Conservation (phyloP, 768 basidiomycete species). For the Suillus ampliporus region DNA sequence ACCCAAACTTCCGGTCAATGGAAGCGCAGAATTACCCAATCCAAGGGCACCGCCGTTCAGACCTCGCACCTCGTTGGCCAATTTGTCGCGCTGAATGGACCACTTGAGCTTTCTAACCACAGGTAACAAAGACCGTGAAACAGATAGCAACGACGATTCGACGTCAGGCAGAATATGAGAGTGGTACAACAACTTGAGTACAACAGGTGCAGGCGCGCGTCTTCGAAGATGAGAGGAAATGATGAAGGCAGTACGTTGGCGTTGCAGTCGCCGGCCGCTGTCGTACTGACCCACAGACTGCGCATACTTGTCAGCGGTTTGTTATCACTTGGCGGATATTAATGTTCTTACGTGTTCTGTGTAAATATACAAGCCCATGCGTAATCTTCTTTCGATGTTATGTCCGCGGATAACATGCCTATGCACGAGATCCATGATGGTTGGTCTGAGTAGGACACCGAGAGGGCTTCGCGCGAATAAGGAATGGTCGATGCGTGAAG, state of each 20-base stretch:
- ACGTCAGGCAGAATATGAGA: constrained; percentile 66
- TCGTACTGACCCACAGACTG: constrained; percentile 76
- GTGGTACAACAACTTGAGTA: constrained; percentile 52
- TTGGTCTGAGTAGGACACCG: constrained; percentile 65
- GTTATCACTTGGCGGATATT: constrained; percentile 8
- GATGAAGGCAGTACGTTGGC: constrained; percentile 55
- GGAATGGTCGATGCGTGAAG: constrained; percentile 69
- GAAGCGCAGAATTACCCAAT: constrained; percentile 19
- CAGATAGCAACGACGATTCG: constrained; percentile 58
- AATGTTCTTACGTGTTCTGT: constrained; percentile 57
- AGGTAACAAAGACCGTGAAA: constrained; percentile 68
- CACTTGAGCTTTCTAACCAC: constrained; percentile 72
- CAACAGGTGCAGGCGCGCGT: constrained; percentile 44
- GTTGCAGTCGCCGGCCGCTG: constrained; percentile 56
- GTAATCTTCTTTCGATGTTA: constrained; percentile 68
- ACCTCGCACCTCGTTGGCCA: constrained; percentile 62
- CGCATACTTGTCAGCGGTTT: not conserved
- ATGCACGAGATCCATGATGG: constrained; percentile 68
- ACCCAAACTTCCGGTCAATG: constrained; percentile 45
- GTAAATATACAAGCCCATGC: constrained; percentile 68
- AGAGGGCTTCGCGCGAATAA: constrained; percentile 63
- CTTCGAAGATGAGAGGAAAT: constrained; percentile 60
- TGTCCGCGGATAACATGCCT: constrained; percentile 74
- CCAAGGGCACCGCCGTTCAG: constrained; percentile 38
- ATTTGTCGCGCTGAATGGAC: constrained; percentile 66